These are phyloP conservation scores for Talaromyces sp. DNA, from an alignment of 2,329 filamentous ascomycete genomes.

Conservation along the genomic window DNA sequence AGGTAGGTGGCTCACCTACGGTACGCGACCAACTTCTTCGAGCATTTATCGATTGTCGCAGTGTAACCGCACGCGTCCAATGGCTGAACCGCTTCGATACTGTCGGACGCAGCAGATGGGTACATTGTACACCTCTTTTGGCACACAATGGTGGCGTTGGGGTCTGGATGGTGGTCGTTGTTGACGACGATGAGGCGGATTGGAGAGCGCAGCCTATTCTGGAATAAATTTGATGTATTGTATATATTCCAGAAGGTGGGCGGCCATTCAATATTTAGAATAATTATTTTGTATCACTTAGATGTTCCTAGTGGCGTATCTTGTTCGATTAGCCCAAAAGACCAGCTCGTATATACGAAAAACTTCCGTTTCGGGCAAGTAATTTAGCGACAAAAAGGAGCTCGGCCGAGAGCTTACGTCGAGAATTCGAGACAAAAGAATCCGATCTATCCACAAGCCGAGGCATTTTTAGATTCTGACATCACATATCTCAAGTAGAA, in stretches of 20 bases:
- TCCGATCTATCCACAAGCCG: not conserved
- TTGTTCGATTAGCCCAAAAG: not conserved
- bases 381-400: not conserved
- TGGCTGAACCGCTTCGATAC: slow-evolving; percentile 58
- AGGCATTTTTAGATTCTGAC: not conserved
- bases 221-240: not conserved
- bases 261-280: not conserved
- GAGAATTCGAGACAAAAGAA: not conserved
- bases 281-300: not conserved
- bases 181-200: slow-evolving; percentile 58
- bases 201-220: slow-evolving; percentile 7
- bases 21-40: slow-evolving; percentile 52
- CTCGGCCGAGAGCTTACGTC: not conserved
- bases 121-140: slow-evolving; percentile 70
- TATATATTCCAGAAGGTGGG: not conserved
- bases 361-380: not conserved
- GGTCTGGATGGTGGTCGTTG: slow-evolving; percentile 73
- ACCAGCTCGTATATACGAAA: not conserved
- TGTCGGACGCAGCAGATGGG: slow-evolving; percentile 65
- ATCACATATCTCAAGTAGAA: not conserved
- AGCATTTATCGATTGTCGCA: slow-evolving; percentile 65
- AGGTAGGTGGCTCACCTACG: slow-evolving; percentile 47
- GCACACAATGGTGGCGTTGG: slow-evolving; percentile 65
- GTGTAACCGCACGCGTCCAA: slow-evolving; percentile 69
- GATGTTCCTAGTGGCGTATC: not conserved